These are phyloP conservation scores for Biscutella auriculata DNA, from an alignment of 441 rosid species.

Conservation along the genomic window DNA sequence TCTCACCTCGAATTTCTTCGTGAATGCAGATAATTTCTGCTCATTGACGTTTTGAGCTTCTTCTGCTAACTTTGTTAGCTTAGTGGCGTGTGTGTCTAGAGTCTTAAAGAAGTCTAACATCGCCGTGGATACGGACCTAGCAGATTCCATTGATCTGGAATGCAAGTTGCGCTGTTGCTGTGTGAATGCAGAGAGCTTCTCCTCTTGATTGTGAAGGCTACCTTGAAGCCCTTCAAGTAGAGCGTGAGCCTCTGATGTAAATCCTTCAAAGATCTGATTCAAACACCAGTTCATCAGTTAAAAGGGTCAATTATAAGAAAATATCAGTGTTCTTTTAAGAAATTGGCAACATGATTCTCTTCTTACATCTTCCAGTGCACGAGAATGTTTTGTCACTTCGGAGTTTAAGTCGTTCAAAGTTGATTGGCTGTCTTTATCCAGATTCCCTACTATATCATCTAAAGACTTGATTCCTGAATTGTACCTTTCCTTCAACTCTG, in stretches of 20 bases:
- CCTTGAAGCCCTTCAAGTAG: constrained; percentile 75
- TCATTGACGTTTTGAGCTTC: constrained; percentile 74
- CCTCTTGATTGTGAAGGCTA: constrained; percentile 67
- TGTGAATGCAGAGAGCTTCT: constrained; percentile 65
- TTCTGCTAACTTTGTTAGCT: constrained; percentile 56
- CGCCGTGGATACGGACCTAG: constrained; percentile 61
- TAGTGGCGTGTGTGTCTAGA: constrained; percentile 55
- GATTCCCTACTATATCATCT: constrained; percentile 58
- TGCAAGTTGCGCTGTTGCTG: constrained; percentile 80
- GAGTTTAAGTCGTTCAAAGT: constrained; percentile 63
- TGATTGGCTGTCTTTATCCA: constrained; percentile 60
- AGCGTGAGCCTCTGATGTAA: constrained; percentile 73
- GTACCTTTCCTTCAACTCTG: constrained; percentile 52
- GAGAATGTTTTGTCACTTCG: constrained; percentile 77
- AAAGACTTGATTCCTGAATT: constrained; percentile 64
- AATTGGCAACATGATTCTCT: neutral
- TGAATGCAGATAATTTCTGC: constrained; percentile 61
- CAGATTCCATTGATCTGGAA: constrained; percentile 65
- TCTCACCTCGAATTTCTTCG: constrained; percentile 78
- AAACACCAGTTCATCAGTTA: neutral
- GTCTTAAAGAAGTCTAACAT: constrained; percentile 64
- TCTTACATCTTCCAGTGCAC: constrained; percentile 71
- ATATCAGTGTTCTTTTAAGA: neutral
- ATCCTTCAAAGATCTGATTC: constrained; percentile 67
- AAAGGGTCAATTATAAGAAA: neutral